These are phyloP conservation scores for Larix kaempferi DNA, from an alignment of 75 land plant species.

Conservation along the genomic window DNA sequence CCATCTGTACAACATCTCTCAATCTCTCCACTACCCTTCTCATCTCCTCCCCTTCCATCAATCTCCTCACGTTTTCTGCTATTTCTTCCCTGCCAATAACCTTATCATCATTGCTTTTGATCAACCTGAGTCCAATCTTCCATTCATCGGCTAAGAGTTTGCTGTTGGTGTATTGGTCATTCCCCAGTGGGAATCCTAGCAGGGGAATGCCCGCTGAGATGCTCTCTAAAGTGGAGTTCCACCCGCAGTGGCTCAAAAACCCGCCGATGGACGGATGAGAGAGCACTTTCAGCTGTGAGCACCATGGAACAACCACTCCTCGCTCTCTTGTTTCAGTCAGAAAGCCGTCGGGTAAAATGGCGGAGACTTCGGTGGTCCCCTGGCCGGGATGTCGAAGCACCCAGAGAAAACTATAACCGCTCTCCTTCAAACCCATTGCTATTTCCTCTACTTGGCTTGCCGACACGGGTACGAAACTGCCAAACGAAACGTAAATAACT, in stretches of 20 bases:
- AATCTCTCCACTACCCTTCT: not conserved
- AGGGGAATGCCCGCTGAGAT: conserved; percentile 21
- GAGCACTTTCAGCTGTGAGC: conserved; percentile 27
- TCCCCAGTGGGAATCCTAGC: conserved; percentile 12
- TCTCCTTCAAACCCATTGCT: not conserved
- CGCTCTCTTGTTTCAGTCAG: conserved; percentile 3
- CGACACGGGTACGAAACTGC: not conserved
- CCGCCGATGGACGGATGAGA: conserved; percentile 26
- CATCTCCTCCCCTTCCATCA: not conserved
- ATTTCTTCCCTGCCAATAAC: not conserved
- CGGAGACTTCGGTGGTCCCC: not conserved
- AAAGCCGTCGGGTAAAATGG: conserved; percentile 9
- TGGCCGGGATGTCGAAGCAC: not conserved
- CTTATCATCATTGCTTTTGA: not conserved
- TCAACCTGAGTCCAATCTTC: not conserved
- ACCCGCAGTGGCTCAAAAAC: conserved; percentile 39
- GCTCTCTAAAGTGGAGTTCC: conserved; percentile 34
- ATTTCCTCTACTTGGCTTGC: not conserved
- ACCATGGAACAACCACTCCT: conserved; percentile 17
- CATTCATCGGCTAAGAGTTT: not conserved
- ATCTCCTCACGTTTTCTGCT: not conserved
- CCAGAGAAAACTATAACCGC: conserved; percentile 9
- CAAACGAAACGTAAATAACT: not conserved
- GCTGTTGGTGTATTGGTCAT: conserved; percentile 13
- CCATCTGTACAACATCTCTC: no score